Percentiles rank a stretch among this genome's conserved stretches.
Evolutionary conservation across 768 basidiomycete species (phyloP).

Genomic region (Boletus patriciae): DNA sequence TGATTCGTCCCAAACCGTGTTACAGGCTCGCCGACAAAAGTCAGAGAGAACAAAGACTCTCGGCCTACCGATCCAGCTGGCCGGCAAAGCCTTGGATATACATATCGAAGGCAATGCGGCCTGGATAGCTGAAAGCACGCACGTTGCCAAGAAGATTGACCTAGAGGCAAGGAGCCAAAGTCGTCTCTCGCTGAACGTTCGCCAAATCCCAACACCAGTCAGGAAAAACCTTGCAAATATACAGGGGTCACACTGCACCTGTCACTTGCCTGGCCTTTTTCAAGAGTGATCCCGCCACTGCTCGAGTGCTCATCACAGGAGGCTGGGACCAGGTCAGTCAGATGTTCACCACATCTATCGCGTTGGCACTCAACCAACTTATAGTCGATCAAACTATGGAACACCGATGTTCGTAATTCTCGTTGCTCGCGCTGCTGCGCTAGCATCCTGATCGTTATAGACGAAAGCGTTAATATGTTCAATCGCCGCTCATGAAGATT

Average conservation of each 20-base stretch:
- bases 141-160: conserved; percentile 68
- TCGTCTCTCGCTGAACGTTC: conserved; percentile 8
- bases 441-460: conserved; percentile 40
- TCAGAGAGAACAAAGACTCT: conserved; percentile 65
- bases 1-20: conserved; percentile 1
- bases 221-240: conserved; percentile 74
- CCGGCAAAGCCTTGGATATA: conserved; percentile 73
- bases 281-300: conserved; percentile 40
- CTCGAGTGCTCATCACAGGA: conserved; percentile 71
- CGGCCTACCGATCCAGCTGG: conserved; percentile 77
- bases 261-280: conserved; percentile 81
- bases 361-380: conserved; percentile 11
- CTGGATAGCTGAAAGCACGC: conserved; percentile 89
- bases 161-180: conserved; percentile 56
- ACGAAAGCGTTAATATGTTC: conserved; percentile 68
- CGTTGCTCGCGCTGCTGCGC: background rate
- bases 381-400: conserved; percentile 88
- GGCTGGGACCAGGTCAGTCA: conserved; percentile 85
- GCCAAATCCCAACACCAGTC: conserved; percentile 49
- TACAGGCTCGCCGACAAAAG: conserved; percentile 71
- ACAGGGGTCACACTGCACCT: conserved; percentile 84
- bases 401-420: conserved; percentile 56
- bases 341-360: background rate
- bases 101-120: conserved; percentile 62
- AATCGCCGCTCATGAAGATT: conserved; percentile 81